These are phyloP conservation scores for Lenwebbia sp. DNA, from an alignment of 345 rosid species.

Conservation along the genomic window DNA sequence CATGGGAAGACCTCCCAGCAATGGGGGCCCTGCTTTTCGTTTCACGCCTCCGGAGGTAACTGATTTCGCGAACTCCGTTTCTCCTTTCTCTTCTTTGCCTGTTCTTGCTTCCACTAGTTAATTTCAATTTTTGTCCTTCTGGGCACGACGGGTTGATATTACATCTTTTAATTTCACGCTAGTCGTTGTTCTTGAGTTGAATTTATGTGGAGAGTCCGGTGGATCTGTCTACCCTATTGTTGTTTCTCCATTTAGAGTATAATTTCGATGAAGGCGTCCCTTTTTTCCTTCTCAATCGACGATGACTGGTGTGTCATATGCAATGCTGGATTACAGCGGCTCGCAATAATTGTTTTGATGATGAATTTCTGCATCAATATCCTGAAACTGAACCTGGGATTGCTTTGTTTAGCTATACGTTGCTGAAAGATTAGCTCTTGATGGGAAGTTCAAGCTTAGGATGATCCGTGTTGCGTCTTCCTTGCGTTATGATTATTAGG, in stretches of 20 bases:
- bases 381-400: not conserved
- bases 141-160: not conserved
- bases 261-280: not conserved
- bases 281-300: not conserved
- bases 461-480: not conserved
- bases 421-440: not conserved
- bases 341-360: not conserved
- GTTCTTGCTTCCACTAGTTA: not conserved
- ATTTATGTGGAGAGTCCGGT: not conserved
- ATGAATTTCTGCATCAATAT: not conserved
- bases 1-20: slow-evolving; percentile 97
- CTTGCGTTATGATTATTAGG: not conserved
- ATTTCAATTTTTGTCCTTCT: not conserved
- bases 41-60: slow-evolving; percentile 65
- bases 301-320: not conserved
- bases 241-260: not conserved
- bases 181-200: not conserved
- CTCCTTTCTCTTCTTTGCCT: not conserved
- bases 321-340: not conserved
- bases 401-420: not conserved
- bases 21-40: slow-evolving; percentile 97
- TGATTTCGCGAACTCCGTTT: not conserved
- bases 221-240: not conserved
- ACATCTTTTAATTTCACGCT: not conserved
- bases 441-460: not conserved